Evolutionary conservation across 441 rosid species (phyloP).

Genomic region (Euphorbia corollata): DNA sequence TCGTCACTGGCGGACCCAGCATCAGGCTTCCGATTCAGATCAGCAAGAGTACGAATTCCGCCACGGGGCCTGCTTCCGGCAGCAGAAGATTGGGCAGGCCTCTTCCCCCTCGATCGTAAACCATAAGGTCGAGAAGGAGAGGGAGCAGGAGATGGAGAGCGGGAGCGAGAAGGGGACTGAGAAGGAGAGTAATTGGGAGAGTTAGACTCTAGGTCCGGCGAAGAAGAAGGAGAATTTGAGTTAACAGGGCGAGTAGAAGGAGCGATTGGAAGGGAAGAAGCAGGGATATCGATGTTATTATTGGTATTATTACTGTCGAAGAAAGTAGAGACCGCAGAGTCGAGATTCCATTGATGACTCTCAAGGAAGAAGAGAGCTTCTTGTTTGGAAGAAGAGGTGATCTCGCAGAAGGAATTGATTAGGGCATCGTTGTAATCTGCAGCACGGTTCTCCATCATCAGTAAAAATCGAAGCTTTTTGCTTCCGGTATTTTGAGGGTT

Average conservation of each 20-base stretch:
- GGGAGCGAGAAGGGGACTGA: conserved; percentile 47
- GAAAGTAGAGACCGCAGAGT: conserved; percentile 81
- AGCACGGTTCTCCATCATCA: conserved; percentile 6
- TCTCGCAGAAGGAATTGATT: conserved; percentile 64
- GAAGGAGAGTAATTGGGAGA: conserved; percentile 39
- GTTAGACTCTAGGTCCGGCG: conserved; percentile 29
- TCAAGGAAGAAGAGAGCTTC: conserved; percentile 82
- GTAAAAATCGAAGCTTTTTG: not conserved
- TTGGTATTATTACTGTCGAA: conserved; percentile 37
- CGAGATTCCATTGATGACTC: conserved; percentile 79
- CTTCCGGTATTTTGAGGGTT: not conserved
- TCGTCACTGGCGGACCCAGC: conserved; percentile 42
- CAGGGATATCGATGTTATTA: not conserved
- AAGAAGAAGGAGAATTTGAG: conserved; percentile 18
- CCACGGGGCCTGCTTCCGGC: conserved; percentile 37
- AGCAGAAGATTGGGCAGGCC: conserved; percentile 17
- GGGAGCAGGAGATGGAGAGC: conserved; percentile 40
- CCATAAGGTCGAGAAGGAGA: conserved; percentile 29
- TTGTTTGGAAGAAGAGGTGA: conserved; percentile 62
- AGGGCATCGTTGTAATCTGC: conserved; percentile 29
- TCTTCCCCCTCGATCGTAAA: conserved; percentile 44
- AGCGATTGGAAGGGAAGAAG: conserved; percentile 8
- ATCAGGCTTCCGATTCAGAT: conserved; percentile 53
- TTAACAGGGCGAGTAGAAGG: conserved; percentile 21
- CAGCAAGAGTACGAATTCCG: conserved; percentile 56